Base-by-base conservation (phyloP, 2,329 filamentous ascomycete species). In the Chaetothyriales sp. region DNA sequence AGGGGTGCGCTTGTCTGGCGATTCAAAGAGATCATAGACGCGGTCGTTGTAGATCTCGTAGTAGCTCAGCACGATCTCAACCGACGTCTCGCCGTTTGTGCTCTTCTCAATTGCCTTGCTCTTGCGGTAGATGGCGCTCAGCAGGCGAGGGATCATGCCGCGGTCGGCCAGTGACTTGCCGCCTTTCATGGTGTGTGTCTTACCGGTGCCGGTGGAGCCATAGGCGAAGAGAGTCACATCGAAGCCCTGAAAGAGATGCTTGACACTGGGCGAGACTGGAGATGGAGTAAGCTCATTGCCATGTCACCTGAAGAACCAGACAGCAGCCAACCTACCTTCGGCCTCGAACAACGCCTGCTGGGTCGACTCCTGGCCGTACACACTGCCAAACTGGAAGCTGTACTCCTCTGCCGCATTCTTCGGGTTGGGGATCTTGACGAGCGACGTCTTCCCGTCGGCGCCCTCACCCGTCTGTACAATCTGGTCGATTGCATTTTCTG, bases 1-100 rank as follows among this genome's bases (percentile, higher is more conserved):
- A 1, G 85, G 73, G 0, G 84, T 88, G 48, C 92, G 83, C 70
- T 88, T 93, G 65, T 95, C 89, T 0, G 82, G 84, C 0, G 87
- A 74, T 64, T 95, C 86, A 58, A 95, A 86, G 28, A 95, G 72
- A 64, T 95, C 89, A 62, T 83, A 95, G 18, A 95, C 88, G 64
- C 90, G 90, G 71, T 95, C 89, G 66, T 93, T 95, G 69, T 95
- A 95, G 58, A 95, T 95, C 66, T 95, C 89, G 69, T 94, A 95
- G 69, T 95, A 95, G 25, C 86, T 89, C 62, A 95, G 75, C 10
- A 79, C 74, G 15, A 95, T 86, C 7, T 79, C 72, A 19, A 93
- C 85, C 1, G 71, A 74, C 0, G 82, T 89, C 48, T 79, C 72
- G 9, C 81, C 85, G 3, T 75, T 73, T 1, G 81, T 77, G 61